Conservation (phyloP, 2,329 filamentous ascomycete species). For the Clarireedia homoeocarpa region DNA sequence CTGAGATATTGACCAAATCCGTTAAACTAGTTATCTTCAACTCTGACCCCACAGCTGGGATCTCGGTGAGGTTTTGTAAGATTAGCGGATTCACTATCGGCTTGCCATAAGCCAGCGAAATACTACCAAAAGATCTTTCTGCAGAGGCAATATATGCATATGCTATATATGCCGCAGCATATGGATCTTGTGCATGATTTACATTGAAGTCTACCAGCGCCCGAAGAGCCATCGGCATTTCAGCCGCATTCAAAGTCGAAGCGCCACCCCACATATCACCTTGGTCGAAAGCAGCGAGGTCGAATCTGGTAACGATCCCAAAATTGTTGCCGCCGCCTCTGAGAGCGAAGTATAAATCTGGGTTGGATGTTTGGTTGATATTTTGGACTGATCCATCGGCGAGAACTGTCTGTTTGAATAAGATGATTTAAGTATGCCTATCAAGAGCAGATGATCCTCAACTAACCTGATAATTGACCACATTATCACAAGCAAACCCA, state of each 20-base stretch:
- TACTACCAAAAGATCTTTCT: not conserved
- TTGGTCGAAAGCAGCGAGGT: slow-evolving; percentile 31
- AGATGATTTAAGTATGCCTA: no score
- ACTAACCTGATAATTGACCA: slow-evolving; percentile 13
- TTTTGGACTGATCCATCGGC: slow-evolving; percentile 41
- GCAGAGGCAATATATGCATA: not conserved
- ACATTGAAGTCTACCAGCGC: slow-evolving; percentile 1
- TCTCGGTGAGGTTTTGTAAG: slow-evolving; percentile 13
- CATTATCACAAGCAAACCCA: slow-evolving; percentile 17
- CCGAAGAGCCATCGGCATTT: not conserved
- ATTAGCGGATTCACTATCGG: slow-evolving; percentile 11
- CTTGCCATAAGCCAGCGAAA: slow-evolving; percentile 1
- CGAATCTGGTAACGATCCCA: slow-evolving; percentile 26
- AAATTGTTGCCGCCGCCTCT: slow-evolving; percentile 38
- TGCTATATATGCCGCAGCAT: not conserved
- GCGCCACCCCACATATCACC: slow-evolving; percentile 14
- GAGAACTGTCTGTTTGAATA: slow-evolving; percentile 24
- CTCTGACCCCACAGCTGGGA: not conserved
- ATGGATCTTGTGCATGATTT: not conserved
- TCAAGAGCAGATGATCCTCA: no score
- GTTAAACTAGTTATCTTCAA: slow-evolving; percentile 12
- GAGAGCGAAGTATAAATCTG: slow-evolving; percentile 45
- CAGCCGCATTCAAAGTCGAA: not conserved
- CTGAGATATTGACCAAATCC: slow-evolving; percentile 11
- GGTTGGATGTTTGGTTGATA: slow-evolving; percentile 30